phyloP scores from a whole-genome alignment of 768 basidiomycete species.

The Clathrus columnatus region DNA sequence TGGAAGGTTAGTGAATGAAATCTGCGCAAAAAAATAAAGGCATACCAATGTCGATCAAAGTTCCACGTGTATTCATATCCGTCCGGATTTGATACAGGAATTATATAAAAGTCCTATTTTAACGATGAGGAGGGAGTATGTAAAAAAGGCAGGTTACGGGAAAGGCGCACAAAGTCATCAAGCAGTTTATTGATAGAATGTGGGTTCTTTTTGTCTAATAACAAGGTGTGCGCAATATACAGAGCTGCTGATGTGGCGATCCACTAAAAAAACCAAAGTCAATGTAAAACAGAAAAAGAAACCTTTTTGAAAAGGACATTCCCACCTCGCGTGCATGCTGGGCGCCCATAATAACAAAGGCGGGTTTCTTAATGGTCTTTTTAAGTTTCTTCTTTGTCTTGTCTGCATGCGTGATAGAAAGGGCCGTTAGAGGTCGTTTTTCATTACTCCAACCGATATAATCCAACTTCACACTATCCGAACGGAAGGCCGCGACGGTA shows the following conservation, averaged over 20 bases:
- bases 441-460: slow-evolving; percentile 49
- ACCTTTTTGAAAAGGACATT: slow-evolving; percentile 6
- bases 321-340: slow-evolving; percentile 71
- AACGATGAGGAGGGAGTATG: slow-evolving; percentile 8
- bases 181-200: slow-evolving; percentile 42
- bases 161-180: slow-evolving; percentile 36
- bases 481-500: slow-evolving; percentile 37
- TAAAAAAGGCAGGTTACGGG: slow-evolving; percentile 5
- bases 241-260: slow-evolving; percentile 65
- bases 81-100: slow-evolving; percentile 62
- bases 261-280: slow-evolving; percentile 43
- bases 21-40: slow-evolving; percentile 9
- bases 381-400: slow-evolving; percentile 15
- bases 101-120: slow-evolving; percentile 53
- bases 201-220: slow-evolving; percentile 38
- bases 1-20: not conserved
- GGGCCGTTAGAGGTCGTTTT: slow-evolving; percentile 48
- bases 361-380: slow-evolving; percentile 30
- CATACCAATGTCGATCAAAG: slow-evolving; percentile 53
- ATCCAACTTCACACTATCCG: slow-evolving; percentile 37
- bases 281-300: not conserved
- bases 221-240: slow-evolving; percentile 65
- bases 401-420: slow-evolving; percentile 36
- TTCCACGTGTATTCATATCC: slow-evolving; percentile 73
- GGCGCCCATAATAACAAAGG: slow-evolving; percentile 61